A percentile compares a stretch with the other conserved stretches of the same genome.
Conservation (phyloP, 2,329 filamentous ascomycete species). For the Raffaelea deltoideospora region DNA sequence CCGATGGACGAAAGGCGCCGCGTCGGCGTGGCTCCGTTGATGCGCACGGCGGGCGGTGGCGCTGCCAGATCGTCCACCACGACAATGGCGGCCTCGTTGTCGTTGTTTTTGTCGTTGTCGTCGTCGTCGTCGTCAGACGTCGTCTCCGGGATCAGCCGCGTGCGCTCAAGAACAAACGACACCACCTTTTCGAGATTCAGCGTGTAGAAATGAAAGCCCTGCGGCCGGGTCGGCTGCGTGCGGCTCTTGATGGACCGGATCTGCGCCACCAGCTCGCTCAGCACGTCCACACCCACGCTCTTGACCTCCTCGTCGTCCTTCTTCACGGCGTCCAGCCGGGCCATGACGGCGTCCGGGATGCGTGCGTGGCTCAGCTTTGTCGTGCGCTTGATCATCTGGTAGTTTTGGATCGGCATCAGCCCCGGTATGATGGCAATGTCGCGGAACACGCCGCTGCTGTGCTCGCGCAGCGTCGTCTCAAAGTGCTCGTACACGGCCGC, state of each 20-base stretch:
- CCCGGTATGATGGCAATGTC: slow-evolving; percentile 83
- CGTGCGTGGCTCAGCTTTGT: slow-evolving; percentile 88
- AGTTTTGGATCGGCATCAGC: slow-evolving; percentile 95
- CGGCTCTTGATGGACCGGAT: slow-evolving; percentile 49
- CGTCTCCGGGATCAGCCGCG: slow-evolving; percentile 57
- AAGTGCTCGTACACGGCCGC: slow-evolving; percentile 68
- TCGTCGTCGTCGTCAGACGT: slow-evolving; percentile 29
- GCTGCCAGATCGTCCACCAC: slow-evolving; percentile 33
- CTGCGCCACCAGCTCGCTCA: slow-evolving; percentile 69
- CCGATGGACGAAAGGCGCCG: slow-evolving; percentile 65
- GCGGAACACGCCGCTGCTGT: slow-evolving; percentile 75
- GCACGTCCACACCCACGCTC: slow-evolving; percentile 62
- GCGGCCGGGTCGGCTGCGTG: slow-evolving; percentile 34
- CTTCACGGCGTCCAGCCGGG: slow-evolving; percentile 56
- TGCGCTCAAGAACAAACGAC: slow-evolving; percentile 78
- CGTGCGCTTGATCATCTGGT: slow-evolving; percentile 85
- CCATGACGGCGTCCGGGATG: slow-evolving; percentile 56
- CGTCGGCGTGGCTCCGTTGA: slow-evolving; percentile 33
- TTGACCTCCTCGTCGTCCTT: slow-evolving; percentile 73
- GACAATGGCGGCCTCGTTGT: slow-evolving; percentile 28
- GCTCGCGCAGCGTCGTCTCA: slow-evolving; percentile 59
- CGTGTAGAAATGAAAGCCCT: slow-evolving; percentile 95
- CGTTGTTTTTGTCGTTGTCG: too few species aligned
- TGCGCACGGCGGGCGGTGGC: slow-evolving; percentile 27
- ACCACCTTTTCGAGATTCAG: slow-evolving; percentile 94